Evolutionary conservation across 257 asterid species (phyloP), one percentile per base, ranked within the genome.

Genomic region (Agastache rugosa): DNA sequence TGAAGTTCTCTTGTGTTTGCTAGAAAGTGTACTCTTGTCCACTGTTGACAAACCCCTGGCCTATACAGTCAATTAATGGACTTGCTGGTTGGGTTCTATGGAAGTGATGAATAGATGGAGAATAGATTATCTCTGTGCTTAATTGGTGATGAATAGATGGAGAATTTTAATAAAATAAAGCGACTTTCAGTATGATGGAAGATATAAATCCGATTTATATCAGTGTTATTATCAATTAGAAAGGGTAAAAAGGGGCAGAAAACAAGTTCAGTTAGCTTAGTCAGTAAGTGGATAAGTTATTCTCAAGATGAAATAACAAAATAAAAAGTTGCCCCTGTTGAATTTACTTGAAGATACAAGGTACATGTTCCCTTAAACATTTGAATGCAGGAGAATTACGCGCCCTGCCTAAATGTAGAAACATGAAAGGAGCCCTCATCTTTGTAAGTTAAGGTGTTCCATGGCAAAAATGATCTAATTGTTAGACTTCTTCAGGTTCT

Each of bases 301-400:
- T 23, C 27, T 47, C n/a, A 4, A 23, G 71, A 67, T 47, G 63
- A 44, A 55, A 44, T 44, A 45, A 16, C 65, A 78, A 56, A 35
- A 34, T 12, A 37, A 20, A 34, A 19, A 29, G 16, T 56, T 67
- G 23, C 62, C 17, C 11, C 1, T 15, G 15, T 68, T 42, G n/a
- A 60, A 60, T 69, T 76, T 60, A 48, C 55, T 44, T 34, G 55
- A 67, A 45, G 48, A 19, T 45, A 37, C 45, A 67, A 45, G 45
- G 42, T 50, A 50, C 25, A 62, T 17, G 12, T 34, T 22, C 54
- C 20, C 11, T 35, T 15, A 66, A 48, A 48, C n/a, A 23, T 15
- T 27, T 56, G 63, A 27, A 27, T 27, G 11, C 41, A 15, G 29
- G 55, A 56, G 39, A 11, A 37, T 37, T 19, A 22, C 15, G 0